Conservation (phyloP, 768 basidiomycete species). For the Trametes meyenii region DNA sequence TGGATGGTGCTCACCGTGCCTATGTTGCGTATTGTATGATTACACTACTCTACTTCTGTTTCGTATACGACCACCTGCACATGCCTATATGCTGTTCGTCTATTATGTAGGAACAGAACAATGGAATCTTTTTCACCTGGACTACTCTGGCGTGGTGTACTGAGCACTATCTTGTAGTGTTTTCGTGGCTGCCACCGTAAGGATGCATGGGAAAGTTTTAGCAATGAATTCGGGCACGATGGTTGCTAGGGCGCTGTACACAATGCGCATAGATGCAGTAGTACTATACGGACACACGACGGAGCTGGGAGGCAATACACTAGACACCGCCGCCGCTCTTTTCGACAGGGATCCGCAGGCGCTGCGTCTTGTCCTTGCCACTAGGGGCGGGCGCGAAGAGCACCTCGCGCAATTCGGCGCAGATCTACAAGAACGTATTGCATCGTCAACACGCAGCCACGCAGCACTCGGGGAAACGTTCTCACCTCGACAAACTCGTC, state of each 20-base stretch:
- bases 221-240: not conserved
- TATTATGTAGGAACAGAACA: slow-evolving; percentile 18
- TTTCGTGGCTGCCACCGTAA: not conserved
- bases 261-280: slow-evolving; percentile 1
- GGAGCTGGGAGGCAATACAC: not conserved
- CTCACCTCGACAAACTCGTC: slow-evolving; percentile 87
- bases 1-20: slow-evolving; percentile 11
- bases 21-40: slow-evolving; percentile 20
- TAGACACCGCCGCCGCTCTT: slow-evolving; percentile 56
- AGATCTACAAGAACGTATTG: slow-evolving; percentile 58
- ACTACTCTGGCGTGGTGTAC: not conserved
- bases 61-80: slow-evolving; percentile 11
- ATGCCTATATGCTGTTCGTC: slow-evolving; percentile 22
- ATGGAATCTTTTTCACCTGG: slow-evolving; percentile 6
- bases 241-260: not conserved
- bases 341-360: slow-evolving; percentile 54
- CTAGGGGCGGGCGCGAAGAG: slow-evolving; percentile 44
- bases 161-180: not conserved
- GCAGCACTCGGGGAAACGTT: not conserved
- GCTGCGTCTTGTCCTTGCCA: slow-evolving; percentile 38
- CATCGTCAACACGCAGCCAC: slow-evolving; percentile 3
- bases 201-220: not conserved
- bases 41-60: slow-evolving; percentile 8
- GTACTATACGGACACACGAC: not conserved
- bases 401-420: slow-evolving; percentile 72